These are phyloP conservation scores for Incumbomyces delicatus DNA, from an alignment of 2,329 filamentous ascomycete genomes.

Conservation along the genomic window DNA sequence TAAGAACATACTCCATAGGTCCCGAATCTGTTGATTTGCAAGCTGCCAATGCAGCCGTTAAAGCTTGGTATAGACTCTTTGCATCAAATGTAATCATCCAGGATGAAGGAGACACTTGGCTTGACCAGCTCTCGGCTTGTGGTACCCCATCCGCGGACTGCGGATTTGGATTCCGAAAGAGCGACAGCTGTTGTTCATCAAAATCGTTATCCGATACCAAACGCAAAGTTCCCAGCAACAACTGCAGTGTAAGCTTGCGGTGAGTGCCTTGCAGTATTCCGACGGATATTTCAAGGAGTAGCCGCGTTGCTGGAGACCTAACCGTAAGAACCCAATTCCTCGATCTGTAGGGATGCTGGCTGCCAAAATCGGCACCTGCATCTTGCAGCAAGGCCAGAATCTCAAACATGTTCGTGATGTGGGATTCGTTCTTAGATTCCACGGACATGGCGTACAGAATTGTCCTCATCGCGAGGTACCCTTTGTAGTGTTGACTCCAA, in stretches of 20 bases:
- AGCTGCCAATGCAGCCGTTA: no score
- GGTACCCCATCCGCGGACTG: no score
- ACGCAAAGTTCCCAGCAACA: no score
- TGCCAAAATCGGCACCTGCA: neutral
- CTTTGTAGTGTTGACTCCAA: neutral
- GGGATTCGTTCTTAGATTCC: neutral
- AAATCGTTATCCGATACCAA: no score
- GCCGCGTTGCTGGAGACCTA: neutral
- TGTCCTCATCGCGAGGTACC: neutral
- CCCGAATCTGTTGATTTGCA: no score
- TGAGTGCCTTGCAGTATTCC: neutral
- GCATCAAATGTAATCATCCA: no score
- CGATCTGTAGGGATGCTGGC: neutral
- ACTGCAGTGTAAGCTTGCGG: neutral
- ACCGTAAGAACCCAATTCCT: neutral
- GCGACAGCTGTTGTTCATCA: no score
- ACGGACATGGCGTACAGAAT: neutral
- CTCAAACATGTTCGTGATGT: neutral
- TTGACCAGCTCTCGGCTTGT: no score
- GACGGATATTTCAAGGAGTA: neutral
- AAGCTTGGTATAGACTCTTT: no score
- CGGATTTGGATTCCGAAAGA: no score
- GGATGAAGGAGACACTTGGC: no score
- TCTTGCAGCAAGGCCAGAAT: neutral
- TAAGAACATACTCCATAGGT: no score